Conservation (phyloP, 1,284 basidiomycete genomes). For the Ceratorhiza oryzae-sativae region DNA sequence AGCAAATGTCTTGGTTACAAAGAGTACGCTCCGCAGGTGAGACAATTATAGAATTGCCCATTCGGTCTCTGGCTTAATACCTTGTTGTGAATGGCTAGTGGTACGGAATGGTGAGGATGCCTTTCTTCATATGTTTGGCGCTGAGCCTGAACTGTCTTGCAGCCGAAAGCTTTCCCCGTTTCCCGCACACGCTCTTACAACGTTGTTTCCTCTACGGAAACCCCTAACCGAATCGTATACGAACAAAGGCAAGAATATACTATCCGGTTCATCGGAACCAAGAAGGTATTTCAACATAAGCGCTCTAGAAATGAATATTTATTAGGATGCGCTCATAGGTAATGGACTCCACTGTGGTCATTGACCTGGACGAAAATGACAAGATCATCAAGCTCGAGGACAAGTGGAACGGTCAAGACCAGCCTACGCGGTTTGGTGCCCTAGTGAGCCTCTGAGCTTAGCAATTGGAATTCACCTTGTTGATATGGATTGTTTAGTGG, state of each 20-base stretch:
- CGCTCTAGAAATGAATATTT: conserved; percentile 45
- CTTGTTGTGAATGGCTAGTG: conserved; percentile 53
- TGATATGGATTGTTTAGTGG: conserved; percentile 43
- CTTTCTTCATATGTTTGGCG: no score
- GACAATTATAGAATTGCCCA: conserved; percentile 36
- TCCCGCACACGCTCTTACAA: conserved; percentile 61
- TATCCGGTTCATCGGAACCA: conserved; percentile 58
- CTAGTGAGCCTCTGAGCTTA: conserved; percentile 43
- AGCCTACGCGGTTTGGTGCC: conserved; percentile 58
- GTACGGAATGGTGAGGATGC: conserved; percentile 63
- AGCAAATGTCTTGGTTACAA: conserved; percentile 59
- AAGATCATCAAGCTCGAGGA: conserved; percentile 67
- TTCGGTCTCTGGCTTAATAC: neutral
- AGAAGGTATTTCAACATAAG: conserved; percentile 55
- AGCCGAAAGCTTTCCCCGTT: conserved; percentile 65
- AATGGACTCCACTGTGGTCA: conserved; percentile 65
- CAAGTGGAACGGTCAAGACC: conserved; percentile 67
- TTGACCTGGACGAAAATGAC: conserved; percentile 68
- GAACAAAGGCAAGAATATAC: conserved; percentile 70
- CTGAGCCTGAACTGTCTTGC: conserved; percentile 9
- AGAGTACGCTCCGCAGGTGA: conserved; percentile 64
- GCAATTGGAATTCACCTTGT: neutral
- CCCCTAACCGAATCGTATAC: conserved; percentile 65
- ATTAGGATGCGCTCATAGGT: conserved; percentile 49
- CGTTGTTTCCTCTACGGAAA: conserved; percentile 63